Base-by-base conservation (phyloP, 305 asterid genomes). In the Solanum hybrid region DNA sequence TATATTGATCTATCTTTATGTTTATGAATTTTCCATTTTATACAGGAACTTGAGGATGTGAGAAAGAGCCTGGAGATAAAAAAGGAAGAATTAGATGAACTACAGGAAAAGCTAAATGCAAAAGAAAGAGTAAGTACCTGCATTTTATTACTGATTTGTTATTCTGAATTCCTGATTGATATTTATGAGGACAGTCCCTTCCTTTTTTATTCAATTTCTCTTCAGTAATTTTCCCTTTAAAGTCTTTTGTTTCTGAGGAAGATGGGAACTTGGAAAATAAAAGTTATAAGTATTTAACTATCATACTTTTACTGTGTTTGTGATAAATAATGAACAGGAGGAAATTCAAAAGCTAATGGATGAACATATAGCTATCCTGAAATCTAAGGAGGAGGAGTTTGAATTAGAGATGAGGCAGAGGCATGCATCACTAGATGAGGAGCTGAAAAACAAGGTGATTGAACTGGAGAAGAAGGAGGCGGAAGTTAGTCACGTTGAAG, bases 331-430 rank as follows among this genome's bases (percentile, higher is more conserved):
- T 84, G 20, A 51, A 89, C 93, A 98, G 99, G 90, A 89, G 90
- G 99, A 95, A 93, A 93, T 97, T 92, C 98, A 97, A 95, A 95
- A 95, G 92, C 95, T 95, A 89, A 90, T 96, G 95, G 98, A 97
- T 91, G 96, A 98, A 92, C 99, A 98, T 92, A 94, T 93, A 87
- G 82, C 89, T 36, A 82, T 86, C 88, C 92, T 98, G 93, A 95
- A 94, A 88, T 91, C 93, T 82, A 98, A 96, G 96, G 92, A 93
- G 91, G 88, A 91, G 92, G 96, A 93, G 39, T 97, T 95, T 92
- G 99, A 96, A 90, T 86, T 93, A 93, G 98, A 98, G 92, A 91
- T 95, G 91, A 98, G 94, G 89, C 97, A 95, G 88, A 97, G 93
- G 92, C 94, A 95, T 91, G 93, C 93, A 91, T 92, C 92, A 81